A percentile compares a stretch with the other conserved stretches of the same genome.
Evolutionary conservation across 768 basidiomycete species (phyloP).

Genomic region (Tephrocybe rancida): DNA sequence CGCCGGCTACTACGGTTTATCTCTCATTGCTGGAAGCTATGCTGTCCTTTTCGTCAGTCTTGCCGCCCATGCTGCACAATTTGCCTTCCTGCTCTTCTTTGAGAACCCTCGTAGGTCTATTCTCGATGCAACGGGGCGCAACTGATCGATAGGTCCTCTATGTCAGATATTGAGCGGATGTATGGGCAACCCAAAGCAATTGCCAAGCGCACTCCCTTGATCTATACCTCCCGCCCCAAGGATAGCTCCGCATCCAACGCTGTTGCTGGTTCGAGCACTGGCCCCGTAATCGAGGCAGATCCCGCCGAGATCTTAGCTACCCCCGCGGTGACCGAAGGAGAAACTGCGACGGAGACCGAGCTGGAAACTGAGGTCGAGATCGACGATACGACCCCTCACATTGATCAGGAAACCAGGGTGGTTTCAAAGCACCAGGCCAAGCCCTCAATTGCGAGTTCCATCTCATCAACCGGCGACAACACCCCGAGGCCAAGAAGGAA

Average conservation of each 20-base stretch:
- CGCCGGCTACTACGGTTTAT: conserved; percentile 96
- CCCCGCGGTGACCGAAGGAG: conserved; percentile 70
- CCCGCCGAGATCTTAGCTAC: conserved; percentile 45
- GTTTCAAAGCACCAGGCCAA: conserved; percentile 31
- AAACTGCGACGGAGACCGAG: conserved; percentile 74
- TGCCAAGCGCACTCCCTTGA: conserved; percentile 76
- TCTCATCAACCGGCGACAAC: conserved; percentile 27
- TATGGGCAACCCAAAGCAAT: conserved; percentile 94
- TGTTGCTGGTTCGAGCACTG: conserved; percentile 13
- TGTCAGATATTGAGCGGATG: conserved; percentile 85
- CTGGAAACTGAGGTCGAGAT: conserved; percentile 63
- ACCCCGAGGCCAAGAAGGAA: conserved; percentile 25
- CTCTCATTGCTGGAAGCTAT: conserved; percentile 87
- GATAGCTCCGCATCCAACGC: conserved; percentile 16
- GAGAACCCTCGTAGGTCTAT: conserved; percentile 89
- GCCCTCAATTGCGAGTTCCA: conserved; percentile 35
- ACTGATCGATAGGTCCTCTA: conserved; percentile 11
- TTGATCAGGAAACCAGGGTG: conserved; percentile 21
- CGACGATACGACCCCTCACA: conserved; percentile 15
- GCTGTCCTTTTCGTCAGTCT: conserved; percentile 91
- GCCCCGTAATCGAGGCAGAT: conserved; percentile 22
- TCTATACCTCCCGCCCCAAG: conserved; percentile 19
- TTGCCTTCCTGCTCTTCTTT: conserved; percentile 93
- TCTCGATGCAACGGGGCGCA: not conserved
- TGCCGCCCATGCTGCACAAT: conserved; percentile 94